Base-by-base conservation (phyloP, 1,139 yeast species). In the Scheffersomyces stambukii region DNA sequence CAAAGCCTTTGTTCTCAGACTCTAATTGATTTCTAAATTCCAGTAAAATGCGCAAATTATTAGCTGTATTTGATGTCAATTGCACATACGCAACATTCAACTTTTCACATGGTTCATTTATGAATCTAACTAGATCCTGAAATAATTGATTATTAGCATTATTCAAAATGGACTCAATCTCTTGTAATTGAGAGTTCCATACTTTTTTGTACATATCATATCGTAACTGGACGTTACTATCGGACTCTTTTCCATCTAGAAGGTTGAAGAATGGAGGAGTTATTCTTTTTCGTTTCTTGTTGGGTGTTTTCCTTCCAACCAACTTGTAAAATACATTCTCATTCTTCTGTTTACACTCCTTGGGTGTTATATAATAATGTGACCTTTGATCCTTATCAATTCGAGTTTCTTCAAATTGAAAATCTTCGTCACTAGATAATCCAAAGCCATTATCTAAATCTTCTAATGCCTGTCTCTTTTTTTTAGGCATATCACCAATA, bases 41-140 rank as follows among this genome's bases (percentile, higher is more conserved):
- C 8, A 57, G 53, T 15, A 75, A 45, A 13, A 76, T 64, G 17
- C 73, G 52, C 9, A 64, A 49, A 42, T 75, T 77, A 35, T 75
- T 73, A n/a, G 81, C 72, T 6, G 70, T 66, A 43, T 75, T 75
- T 10, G 82, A 63, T 10, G 79, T 75, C 30, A 77, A 57, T 35
- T 65, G 66, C 4, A 77, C 48, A 31, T 74, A 56, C 1, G 70
- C 75, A 3, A 71, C 57, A 3, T 58, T 57, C 6, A 73, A 39
- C 33, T 60, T 60, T 11, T 21, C n/a, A 7, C 23, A 15, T 16
- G 17, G 28, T 20, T 38, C 29, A 15, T 35, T 37, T 14, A 70
- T 46, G 39, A 60, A 68, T 8, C 38, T 33, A 11, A 50, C 34
- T 25, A 71, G 45, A 13, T 54, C 46, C 16, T 50, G 46, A 36